Conservation (phyloP, 2,329 filamentous ascomycete species). For the Alternaria arborescens region DNA sequence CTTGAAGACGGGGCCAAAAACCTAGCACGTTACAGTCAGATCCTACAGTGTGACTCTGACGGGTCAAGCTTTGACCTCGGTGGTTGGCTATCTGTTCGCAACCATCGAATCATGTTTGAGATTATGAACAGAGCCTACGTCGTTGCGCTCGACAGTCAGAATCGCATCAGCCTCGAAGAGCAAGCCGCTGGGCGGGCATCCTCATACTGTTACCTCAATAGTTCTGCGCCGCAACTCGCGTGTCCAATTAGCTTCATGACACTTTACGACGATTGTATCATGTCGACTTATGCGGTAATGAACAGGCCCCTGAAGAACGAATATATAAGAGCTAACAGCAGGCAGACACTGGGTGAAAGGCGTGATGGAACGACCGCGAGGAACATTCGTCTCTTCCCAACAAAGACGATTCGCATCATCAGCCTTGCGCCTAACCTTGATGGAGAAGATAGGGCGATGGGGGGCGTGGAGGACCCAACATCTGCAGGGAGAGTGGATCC, state of each 20-base stretch:
- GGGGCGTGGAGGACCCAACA: not conserved
- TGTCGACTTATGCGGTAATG: conserved; percentile 13
- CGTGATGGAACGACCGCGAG: not conserved
- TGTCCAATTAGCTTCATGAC: conserved; percentile 15
- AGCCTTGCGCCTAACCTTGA: conserved; percentile 12
- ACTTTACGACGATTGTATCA: conserved; percentile 11
- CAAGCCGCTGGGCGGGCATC: not conserved
- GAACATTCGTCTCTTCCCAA: conserved; percentile 8
- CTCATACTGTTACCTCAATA: conserved; percentile 6
- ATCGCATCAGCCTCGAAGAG: not conserved
- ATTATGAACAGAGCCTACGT: conserved; percentile 5
- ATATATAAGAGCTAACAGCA: not conserved
- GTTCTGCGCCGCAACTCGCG: conserved; percentile 2
- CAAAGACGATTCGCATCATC: conserved; percentile 15
- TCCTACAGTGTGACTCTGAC: conserved; percentile 10
- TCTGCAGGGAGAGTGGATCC: not conserved
- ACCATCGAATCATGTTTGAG: conserved; percentile 14
- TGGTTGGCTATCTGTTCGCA: conserved; percentile 10
- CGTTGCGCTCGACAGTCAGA: not conserved
- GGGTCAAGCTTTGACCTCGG: conserved; percentile 7
- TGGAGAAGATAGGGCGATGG: not conserved
- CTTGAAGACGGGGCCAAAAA: conserved; percentile 1
- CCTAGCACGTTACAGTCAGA: conserved; percentile 1
- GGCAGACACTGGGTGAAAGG: conserved; percentile 9
- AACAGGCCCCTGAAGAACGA: fast-evolving